Base-by-base conservation (phyloP, 2,329 filamentous ascomycete genomes). In the Talaromyces sp. region DNA sequence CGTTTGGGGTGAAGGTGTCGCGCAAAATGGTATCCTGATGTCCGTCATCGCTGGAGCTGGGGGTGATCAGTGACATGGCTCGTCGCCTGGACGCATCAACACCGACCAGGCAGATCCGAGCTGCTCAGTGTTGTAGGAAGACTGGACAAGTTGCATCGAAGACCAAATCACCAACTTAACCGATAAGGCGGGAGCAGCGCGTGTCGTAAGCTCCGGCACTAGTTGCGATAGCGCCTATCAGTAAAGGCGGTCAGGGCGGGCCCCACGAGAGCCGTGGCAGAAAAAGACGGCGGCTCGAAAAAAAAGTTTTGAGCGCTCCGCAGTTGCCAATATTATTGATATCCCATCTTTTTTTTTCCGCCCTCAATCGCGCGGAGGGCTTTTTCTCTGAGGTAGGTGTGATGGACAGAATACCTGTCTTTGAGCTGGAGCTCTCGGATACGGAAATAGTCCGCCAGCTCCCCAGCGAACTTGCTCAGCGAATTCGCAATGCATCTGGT, bases 381-480 rank as follows among this genome's bases (percentile, higher is more conserved):
- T 74, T 68, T 70, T 66, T 72, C 73, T 69, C 66, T 64, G 67
- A 63, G 71, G 68, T 67, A 34, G 63, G 64, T 64, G 73, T 62
- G 30, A 79, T 79, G 76, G 68, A 75, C 65, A 68, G 66, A 66
- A 68, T 70, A 72, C 71, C 73, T 75, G 68, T 69, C 68, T 70
- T 71, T 65, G 67, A 80, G 77, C 82, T 81, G 78, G 79, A 86
- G 73, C 77, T 88, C 60, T 75, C 78, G 68, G 83, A 88, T 65
- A 71, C 73, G 58, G 68, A 72, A 57, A 63, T 82, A 64, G 75
- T 89, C 68, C 75, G 81, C 65, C 79, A 87, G 68, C 75, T 96
- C 68, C 90, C 92, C 47, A 77, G 81, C 67, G 90, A 92, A 78
- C 80, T 95, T 72, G 79, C 88, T 66, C 81, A 85, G 69, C 81